Percentiles rank a stretch among this genome's conserved stretches.
Evolutionary conservation across 371 early-diverging fungal species (phyloP).

Genomic region (Saksenaea oblongispora): DNA sequence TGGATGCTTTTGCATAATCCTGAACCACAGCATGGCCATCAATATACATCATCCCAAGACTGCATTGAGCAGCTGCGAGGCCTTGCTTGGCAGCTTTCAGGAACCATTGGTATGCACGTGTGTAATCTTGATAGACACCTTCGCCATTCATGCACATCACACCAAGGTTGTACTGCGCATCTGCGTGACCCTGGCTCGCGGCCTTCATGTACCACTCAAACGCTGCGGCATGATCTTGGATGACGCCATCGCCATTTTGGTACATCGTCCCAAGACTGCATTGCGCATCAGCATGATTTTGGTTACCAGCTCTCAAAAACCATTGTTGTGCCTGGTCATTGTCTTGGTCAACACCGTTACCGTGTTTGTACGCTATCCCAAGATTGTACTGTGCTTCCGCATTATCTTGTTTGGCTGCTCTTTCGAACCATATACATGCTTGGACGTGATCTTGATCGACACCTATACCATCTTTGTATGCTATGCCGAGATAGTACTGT

Average conservation of each 20-base stretch:
- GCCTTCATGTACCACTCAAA: constrained; percentile 45
- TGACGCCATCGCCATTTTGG: constrained; percentile 15
- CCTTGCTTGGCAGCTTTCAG: too few species aligned
- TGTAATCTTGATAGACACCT: too few species aligned
- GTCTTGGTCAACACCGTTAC: constrained; percentile 8
- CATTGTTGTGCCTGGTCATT: constrained; percentile 39
- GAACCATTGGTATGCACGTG: too few species aligned
- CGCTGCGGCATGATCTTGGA: constrained; percentile 39
- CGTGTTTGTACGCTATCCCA: constrained; percentile 8
- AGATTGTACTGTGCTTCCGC: not conserved
- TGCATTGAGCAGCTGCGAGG: too few species aligned
- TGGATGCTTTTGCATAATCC: too few species aligned
- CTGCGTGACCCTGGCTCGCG: constrained; percentile 33
- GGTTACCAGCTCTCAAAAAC: constrained; percentile 40
- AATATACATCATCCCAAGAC: too few species aligned
- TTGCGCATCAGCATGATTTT: constrained; percentile 35
- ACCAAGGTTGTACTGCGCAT: constrained; percentile 37
- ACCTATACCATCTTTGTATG: too few species aligned
- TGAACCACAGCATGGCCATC: too few species aligned
- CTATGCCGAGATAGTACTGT: too few species aligned
- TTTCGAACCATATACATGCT: too few species aligned
- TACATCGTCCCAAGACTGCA: constrained; percentile 42
- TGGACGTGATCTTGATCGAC: too few species aligned
- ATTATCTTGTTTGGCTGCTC: too few species aligned
- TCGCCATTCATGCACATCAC: not conserved